Percentiles rank a stretch among this genome's conserved stretches.
These are phyloP conservation scores for Xylaria sp. DNA, from an alignment of 2,329 filamentous ascomycete genomes.

Conservation along the genomic window DNA sequence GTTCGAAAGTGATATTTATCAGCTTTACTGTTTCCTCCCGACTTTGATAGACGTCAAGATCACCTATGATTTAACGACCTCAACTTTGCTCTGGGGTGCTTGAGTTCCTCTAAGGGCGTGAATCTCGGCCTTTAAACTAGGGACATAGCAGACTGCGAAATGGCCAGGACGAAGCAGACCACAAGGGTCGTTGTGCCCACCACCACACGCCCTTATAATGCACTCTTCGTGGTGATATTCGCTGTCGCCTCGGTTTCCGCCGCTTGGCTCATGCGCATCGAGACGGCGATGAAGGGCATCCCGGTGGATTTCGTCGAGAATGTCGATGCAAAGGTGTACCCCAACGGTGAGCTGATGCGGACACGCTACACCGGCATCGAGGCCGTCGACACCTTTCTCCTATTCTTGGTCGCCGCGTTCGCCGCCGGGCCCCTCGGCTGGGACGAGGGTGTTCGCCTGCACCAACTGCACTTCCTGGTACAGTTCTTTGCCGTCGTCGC, in stretches of 20 bases:
- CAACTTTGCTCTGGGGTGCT: neutral
- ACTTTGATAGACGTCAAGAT: neutral
- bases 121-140: no score
- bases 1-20: neutral
- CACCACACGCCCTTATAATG: conserved; percentile 29
- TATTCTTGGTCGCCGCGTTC: conserved; percentile 36
- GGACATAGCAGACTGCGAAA: neutral
- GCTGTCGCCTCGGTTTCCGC: conserved; percentile 20
- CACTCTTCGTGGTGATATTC: conserved; percentile 26
- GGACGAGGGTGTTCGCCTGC: conserved; percentile 33
- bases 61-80: neutral
- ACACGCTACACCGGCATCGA: conserved; percentile 35
- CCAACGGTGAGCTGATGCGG: conserved; percentile 33
- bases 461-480: conserved; percentile 39
- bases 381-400: conserved; percentile 22
- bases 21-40: neutral
- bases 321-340: conserved; percentile 26
- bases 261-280: conserved; percentile 35
- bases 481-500: conserved; percentile 37
- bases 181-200: conserved; percentile 17
- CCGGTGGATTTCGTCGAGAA: conserved; percentile 30
- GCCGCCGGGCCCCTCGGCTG: conserved; percentile 34
- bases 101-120: neutral
- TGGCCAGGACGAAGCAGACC: conserved; percentile 20
- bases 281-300: conserved; percentile 30